phyloP scores from a whole-genome alignment of 345 rosid genomes.

The Lagerstroemia speciosa region DNA sequence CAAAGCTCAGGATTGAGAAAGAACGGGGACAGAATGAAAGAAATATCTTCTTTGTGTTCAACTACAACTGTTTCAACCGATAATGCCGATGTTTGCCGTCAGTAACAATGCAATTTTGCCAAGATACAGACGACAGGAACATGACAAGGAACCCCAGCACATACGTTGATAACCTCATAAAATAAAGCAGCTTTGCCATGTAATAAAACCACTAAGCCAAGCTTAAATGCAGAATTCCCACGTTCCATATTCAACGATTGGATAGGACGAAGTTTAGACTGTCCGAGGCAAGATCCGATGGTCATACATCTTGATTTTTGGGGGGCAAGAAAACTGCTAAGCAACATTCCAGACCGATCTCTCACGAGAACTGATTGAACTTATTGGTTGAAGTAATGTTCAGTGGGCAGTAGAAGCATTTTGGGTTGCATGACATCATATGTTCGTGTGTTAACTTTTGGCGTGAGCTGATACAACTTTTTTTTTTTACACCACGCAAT shows the following conservation, averaged over 20 bases:
- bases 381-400: background rate
- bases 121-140: background rate
- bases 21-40: background rate
- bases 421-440: too few relatives aligned
- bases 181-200: background rate
- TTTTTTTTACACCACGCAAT: too few relatives aligned
- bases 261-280: background rate
- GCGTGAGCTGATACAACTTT: too few relatives aligned
- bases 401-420: too few relatives aligned
- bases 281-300: background rate
- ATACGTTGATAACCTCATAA: background rate
- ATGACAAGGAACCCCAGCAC: background rate
- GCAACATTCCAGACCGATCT: background rate
- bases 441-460: too few relatives aligned
- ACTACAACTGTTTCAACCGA: background rate
- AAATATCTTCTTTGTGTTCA: background rate
- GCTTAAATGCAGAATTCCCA: background rate
- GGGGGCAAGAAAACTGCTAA: background rate
- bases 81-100: background rate
- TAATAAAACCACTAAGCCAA: background rate
- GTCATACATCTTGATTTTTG: background rate
- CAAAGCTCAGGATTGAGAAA: background rate
- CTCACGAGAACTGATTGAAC: background rate
- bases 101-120: background rate
- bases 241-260: background rate